These are phyloP conservation scores for Naganishia sp. DNA, from an alignment of 1,284 basidiomycete genomes.

Conservation along the genomic window DNA sequence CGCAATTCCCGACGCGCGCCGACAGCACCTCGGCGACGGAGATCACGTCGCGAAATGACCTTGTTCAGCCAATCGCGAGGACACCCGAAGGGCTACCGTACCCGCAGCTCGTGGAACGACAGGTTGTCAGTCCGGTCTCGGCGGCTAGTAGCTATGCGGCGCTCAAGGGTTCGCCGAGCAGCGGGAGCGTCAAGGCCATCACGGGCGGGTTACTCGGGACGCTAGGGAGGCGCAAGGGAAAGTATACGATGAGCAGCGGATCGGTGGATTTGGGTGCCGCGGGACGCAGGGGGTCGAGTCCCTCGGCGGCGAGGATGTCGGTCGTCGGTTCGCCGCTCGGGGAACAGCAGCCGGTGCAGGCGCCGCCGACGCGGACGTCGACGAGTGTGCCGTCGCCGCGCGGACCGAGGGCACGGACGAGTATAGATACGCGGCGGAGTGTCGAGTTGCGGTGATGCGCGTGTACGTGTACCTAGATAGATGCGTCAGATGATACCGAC, in stretches of 20 bases:
- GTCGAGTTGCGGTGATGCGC: conserved; percentile 3
- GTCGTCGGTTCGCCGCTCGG: background rate
- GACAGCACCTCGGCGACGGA: conserved; percentile 51
- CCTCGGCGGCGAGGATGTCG: background rate
- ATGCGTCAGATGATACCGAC: background rate
- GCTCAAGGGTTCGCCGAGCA: conserved; percentile 15
- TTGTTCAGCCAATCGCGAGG: conserved; percentile 46
- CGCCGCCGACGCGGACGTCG: background rate
- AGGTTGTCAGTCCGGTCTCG: background rate
- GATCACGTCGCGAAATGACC: conserved; percentile 46
- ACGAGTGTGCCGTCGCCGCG: conserved; percentile 9
- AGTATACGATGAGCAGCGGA: background rate
- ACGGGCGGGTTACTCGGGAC: conserved; percentile 1
- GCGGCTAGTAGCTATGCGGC: background rate
- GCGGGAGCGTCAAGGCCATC: conserved; percentile 18
- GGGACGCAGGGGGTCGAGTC: background rate
- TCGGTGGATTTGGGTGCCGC: background rate
- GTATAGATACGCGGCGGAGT: conserved; percentile 4
- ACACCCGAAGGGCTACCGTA: conserved; percentile 70
- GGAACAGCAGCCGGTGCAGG: background rate
- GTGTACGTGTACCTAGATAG: background rate
- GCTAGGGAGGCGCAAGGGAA: conserved; percentile 9
- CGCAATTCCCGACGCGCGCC: conserved; percentile 51
- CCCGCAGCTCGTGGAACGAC: conserved; percentile 57
- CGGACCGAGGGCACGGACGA: conserved; percentile 4